Evolutionary conservation across 306 rosid genomes (phyloP).

Genomic region (Vigna nakashimae): DNA sequence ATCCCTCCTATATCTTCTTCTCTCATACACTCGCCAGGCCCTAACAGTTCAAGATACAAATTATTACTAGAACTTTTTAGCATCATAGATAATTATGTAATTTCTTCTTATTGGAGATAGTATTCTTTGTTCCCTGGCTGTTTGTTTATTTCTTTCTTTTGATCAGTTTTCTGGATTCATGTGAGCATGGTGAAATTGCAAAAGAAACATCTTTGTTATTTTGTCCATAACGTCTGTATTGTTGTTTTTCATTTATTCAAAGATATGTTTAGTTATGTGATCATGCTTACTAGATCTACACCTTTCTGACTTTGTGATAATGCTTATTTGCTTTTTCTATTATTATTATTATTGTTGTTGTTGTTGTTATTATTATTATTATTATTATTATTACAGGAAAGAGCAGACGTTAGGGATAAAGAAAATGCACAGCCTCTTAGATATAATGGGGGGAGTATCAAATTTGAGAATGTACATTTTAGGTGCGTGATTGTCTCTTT

Average conservation of each 20-base stretch:
- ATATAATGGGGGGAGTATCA: constrained; percentile 74
- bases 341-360: not conserved
- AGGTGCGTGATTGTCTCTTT: constrained; percentile 58
- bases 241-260: constrained; percentile 19
- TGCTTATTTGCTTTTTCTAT: constrained; percentile 24
- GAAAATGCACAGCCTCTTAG: constrained; percentile 71
- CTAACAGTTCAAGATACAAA: constrained; percentile 6
- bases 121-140: constrained; percentile 7
- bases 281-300: constrained; percentile 21
- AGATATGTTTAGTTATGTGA: constrained; percentile 29
- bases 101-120: constrained; percentile 27
- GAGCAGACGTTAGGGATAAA: constrained; percentile 75
- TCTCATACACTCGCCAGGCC: no score
- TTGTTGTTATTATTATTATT: not conserved
- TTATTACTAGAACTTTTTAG: constrained; percentile 12
- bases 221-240: not conserved
- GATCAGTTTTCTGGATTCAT: constrained; percentile 13
- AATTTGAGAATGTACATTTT: constrained; percentile 81
- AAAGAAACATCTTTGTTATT: constrained; percentile 5
- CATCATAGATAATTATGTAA: constrained; percentile 6
- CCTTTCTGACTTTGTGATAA: constrained; percentile 30
- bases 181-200: constrained; percentile 10
- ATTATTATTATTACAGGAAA: constrained; percentile 63
- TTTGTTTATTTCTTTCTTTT: constrained; percentile 9
- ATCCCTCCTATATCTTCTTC: no score